phyloP scores from a whole-genome alignment of 2,329 filamentous ascomycete genomes.

The Colletotrichum chrysophilum region DNA sequence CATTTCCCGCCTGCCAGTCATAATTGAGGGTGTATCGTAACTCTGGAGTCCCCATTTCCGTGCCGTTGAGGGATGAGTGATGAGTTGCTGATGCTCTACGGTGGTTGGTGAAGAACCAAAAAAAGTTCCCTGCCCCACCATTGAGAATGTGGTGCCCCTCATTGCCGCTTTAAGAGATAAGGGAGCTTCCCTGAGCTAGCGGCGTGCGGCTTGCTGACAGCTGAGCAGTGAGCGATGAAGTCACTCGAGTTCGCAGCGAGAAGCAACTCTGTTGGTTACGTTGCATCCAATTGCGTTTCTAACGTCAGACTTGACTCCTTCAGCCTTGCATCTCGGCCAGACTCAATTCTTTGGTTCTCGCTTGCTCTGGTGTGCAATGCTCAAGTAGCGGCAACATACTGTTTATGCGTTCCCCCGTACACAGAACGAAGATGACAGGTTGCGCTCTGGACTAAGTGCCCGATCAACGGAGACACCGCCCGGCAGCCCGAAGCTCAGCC shows the following conservation, averaged over 20 bases:
- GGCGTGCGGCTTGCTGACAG: neutral
- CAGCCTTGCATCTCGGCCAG: conserved; percentile 1
- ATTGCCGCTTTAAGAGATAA: conserved; percentile 67
- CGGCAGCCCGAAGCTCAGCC: conserved; percentile 19
- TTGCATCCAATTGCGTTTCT: neutral
- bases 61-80: neutral
- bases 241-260: neutral
- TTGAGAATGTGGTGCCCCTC: conserved; percentile 60
- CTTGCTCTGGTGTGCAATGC: neutral
- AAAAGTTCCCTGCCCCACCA: conserved; percentile 55
- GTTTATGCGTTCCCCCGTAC: neutral
- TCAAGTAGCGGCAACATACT: neutral
- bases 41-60: neutral
- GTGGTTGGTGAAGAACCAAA: conserved; percentile 24
- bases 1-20: conserved; percentile 7
- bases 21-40: neutral
- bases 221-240: conserved; percentile 13
- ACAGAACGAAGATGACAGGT: neutral
- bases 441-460: neutral
- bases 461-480: conserved; percentile 20
- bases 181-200: conserved; percentile 13
- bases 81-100: neutral
- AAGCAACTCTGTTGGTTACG: neutral
- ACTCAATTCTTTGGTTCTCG: neutral
- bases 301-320: neutral